Conservation (phyloP, 768 basidiomycete genomes). For the Favolaschia claudopus region DNA sequence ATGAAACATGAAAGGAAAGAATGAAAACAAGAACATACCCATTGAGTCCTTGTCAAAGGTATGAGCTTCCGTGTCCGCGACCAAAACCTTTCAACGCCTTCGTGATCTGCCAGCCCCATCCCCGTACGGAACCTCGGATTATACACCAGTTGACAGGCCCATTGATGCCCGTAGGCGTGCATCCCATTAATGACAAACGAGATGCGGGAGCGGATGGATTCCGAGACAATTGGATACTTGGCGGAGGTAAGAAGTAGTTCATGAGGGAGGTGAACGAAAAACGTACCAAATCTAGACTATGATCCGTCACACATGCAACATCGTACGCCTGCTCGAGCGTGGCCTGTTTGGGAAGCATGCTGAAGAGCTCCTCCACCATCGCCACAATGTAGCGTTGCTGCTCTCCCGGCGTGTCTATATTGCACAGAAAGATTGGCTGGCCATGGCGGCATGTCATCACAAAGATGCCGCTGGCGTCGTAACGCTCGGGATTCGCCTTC, state of each 20-base stretch:
- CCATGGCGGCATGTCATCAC: slow-evolving; percentile 46
- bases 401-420: slow-evolving; percentile 49
- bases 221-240: slow-evolving; percentile 35
- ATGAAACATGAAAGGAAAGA: neutral
- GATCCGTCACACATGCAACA: slow-evolving; percentile 42
- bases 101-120: slow-evolving; percentile 43
- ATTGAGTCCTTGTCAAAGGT: slow-evolving; percentile 19
- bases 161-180: slow-evolving; percentile 45
- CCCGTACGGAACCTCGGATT: slow-evolving; percentile 39
- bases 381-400: slow-evolving; percentile 47
- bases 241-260: neutral
- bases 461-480: slow-evolving; percentile 46
- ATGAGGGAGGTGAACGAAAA: neutral
- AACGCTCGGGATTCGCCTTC: slow-evolving; percentile 34
- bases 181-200: slow-evolving; percentile 38
- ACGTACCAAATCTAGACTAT: slow-evolving; percentile 37
- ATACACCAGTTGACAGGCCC: slow-evolving; percentile 43
- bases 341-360: slow-evolving; percentile 33
- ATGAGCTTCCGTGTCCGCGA: slow-evolving; percentile 33
- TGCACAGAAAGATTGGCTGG: slow-evolving; percentile 43
- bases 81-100: slow-evolving; percentile 45
- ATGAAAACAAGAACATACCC: slow-evolving; percentile 10
- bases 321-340: slow-evolving; percentile 41
- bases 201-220: slow-evolving; percentile 25
- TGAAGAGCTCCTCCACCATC: slow-evolving; percentile 39